Evolutionary conservation across 441 rosid species (phyloP).

Genomic region (Populus hybrid): DNA sequence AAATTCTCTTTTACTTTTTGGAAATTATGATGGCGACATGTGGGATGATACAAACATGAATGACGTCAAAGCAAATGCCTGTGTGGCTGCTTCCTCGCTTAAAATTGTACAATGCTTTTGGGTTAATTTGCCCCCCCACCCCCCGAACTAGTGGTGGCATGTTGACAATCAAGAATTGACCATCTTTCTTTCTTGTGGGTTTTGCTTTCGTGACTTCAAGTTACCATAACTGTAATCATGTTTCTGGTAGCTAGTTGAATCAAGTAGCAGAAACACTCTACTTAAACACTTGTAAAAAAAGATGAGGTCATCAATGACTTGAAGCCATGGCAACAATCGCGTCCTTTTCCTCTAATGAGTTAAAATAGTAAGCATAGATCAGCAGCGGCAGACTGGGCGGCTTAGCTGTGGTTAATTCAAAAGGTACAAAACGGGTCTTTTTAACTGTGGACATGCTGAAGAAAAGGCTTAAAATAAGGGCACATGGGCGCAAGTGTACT

Average conservation of each 20-base stretch:
- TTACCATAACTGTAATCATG: neutral
- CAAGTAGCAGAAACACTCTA: neutral
- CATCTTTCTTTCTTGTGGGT: neutral
- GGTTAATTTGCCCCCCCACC: neutral
- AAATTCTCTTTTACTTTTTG: neutral
- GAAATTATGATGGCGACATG: slow-evolving; percentile 6
- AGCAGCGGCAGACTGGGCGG: neutral
- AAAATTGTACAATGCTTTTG: neutral
- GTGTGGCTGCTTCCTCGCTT: neutral
- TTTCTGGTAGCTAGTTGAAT: no score
- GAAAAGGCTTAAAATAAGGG: slow-evolving; percentile 19
- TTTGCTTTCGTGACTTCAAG: neutral
- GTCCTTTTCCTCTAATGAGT: no score
- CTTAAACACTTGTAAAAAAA: neutral
- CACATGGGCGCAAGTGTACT: slow-evolving; percentile 43
- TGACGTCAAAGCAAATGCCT: neutral
- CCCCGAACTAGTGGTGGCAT: slow-evolving; percentile 4
- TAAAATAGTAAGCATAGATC: no score
- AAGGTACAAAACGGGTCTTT: neutral
- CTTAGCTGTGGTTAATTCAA: neutral
- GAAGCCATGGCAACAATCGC: no score
- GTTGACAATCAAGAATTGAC: slow-evolving; percentile 10
- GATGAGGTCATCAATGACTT: no score
- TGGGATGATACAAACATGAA: slow-evolving; percentile 3
- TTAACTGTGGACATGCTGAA: neutral